Evolutionary conservation across 2,329 filamentous ascomycete species (phyloP).

Genomic region (Bretziella fagacearum): DNA sequence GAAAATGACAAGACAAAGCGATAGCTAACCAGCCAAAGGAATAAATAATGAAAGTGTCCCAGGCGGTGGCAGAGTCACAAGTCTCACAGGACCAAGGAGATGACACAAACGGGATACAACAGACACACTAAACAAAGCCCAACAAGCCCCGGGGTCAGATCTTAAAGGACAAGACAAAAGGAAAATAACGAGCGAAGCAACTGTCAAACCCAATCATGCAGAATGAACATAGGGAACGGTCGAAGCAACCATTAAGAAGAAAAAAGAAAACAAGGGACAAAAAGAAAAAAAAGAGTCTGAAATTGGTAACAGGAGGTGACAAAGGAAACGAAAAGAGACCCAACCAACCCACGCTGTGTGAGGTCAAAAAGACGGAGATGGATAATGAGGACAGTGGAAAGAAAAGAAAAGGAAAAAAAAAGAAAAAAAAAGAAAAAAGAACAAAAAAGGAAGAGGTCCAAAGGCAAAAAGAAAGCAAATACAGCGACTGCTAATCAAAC

Average conservation of each 20-base stretch:
- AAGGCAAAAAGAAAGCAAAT: conserved; percentile 7
- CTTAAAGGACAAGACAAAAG: no score
- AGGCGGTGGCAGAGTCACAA: no score
- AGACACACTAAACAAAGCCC: no score
- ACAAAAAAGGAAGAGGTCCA: background rate
- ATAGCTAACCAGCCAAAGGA: no score
- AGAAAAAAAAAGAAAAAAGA: conserved; percentile 1
- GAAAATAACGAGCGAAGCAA: no score
- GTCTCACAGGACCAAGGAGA: no score
- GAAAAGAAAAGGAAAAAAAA: conserved; percentile 1
- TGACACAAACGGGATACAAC: no score
- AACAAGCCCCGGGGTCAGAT: no score
- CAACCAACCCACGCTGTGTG: background rate
- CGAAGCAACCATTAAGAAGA: background rate
- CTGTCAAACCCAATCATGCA: no score
- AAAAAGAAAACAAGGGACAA: background rate
- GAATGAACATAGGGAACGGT: background rate
- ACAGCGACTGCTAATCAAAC: conserved; percentile 13
- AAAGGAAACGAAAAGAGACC: background rate
- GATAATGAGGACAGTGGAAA: background rate
- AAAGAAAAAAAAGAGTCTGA: background rate
- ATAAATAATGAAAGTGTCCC: no score
- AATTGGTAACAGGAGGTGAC: background rate
- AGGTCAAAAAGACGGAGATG: no score
- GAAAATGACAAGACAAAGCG: no score